Base-by-base conservation (phyloP, 257 asterid species). In the Rehmannia glutinosa region DNA sequence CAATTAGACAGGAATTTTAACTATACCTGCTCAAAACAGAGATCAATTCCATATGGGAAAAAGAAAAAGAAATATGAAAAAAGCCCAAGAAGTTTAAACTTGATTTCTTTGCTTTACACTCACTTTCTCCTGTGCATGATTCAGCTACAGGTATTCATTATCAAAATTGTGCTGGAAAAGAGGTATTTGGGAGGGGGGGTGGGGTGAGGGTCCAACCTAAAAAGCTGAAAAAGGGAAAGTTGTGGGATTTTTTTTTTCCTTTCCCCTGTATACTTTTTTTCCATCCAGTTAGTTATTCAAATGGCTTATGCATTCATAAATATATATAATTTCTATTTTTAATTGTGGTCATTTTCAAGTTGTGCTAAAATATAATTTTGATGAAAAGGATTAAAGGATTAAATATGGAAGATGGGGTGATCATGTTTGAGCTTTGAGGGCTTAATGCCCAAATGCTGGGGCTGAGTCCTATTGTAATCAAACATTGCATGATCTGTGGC, bases 391-490 rank as follows among this genome's bases (percentile, higher is more conserved):
- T n/a, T n/a, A n/a, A n/a, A n/a, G 23, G 47, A 69, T 69, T 17
- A 17, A 16, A 20, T 19, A 45, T 69, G 57, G 5, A n/a, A 1
- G 50, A 17, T 28, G 1, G 58, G 8, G 1, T 20, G 8, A 47
- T 33, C 11, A 15, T 25, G 27, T 12, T 20, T 17, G 19, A 28
- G 33, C n/a, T 30, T 58, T 45, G 16, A 21, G 69, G 69, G 63
- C 21, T 65, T 10, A 36, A n/a, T n/a, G 28, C 43, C 24, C 1
- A 36, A 68, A 19, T 58, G 21, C 0, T 17, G 68, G 35, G 23
- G 35, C 50, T 46, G 57, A 27, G 57, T 35, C 72, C 64, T n/a
- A n/a, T n/a, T 42, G 42, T 36, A 39, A 52, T 52, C 16, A 62
- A 52, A 53, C 24, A 53, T 53, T 62, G 16, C 25, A 55, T 25